These are phyloP conservation scores for Phytopythium helicoides DNA, from an alignment of 352 stramenopile genomes.

Conservation along the genomic window DNA sequence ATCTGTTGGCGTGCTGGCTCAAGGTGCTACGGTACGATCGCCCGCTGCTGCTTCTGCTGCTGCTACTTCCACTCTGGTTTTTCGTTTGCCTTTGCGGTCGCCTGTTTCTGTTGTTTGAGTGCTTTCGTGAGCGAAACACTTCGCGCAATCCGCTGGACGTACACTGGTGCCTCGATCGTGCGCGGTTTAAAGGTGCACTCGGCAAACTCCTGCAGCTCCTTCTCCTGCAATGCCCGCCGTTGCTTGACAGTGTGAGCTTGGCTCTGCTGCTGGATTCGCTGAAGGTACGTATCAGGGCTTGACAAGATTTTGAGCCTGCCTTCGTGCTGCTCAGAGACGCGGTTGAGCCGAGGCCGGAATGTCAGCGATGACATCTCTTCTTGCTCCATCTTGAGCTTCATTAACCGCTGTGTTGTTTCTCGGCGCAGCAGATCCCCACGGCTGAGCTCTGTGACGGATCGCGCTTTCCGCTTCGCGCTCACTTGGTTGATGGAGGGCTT, in stretches of 20 bases:
- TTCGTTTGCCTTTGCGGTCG: slow-evolving; percentile 28
- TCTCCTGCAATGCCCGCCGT: slow-evolving; percentile 69
- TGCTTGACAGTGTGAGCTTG: slow-evolving; percentile 72
- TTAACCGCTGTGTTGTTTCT: slow-evolving; percentile 74
- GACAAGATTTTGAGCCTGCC: slow-evolving; percentile 78
- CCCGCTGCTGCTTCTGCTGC: no score
- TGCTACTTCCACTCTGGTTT: slow-evolving; percentile 72
- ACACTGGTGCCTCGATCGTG: slow-evolving; percentile 80
- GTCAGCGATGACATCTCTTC: slow-evolving; percentile 81
- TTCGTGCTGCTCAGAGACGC: slow-evolving; percentile 59
- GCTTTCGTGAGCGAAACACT: slow-evolving; percentile 73
- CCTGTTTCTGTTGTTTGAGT: slow-evolving; percentile 56
- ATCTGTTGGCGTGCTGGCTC: no score
- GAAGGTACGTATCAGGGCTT: slow-evolving; percentile 77
- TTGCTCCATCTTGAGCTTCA: slow-evolving; percentile 89
- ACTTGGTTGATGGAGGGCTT: slow-evolving; percentile 76
- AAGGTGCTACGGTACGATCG: no score
- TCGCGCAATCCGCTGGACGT: slow-evolving; percentile 79
- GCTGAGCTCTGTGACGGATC: slow-evolving; percentile 79
- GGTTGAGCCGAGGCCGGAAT: slow-evolving; percentile 76
- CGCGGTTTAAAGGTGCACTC: slow-evolving; percentile 85
- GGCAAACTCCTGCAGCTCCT: slow-evolving; percentile 79
- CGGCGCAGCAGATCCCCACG: slow-evolving; percentile 69
- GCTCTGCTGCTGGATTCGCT: slow-evolving; percentile 78
- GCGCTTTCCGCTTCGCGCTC: slow-evolving; percentile 56